phyloP scores from a whole-genome alignment of 2,329 filamentous ascomycete genomes.

The Akanthomyces uredinophilus region DNA sequence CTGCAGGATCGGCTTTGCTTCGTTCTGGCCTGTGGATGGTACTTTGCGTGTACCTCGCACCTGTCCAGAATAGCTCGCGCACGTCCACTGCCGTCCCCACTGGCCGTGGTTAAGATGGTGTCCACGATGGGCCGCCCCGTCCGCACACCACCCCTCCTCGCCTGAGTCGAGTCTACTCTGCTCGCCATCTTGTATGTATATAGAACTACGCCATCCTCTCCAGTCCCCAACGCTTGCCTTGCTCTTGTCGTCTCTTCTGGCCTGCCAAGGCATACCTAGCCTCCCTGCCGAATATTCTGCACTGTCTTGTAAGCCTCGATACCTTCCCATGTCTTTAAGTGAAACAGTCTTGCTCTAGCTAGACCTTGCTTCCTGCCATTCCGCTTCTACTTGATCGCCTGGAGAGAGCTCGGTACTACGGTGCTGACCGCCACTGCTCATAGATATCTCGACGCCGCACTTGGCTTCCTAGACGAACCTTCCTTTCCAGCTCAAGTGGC shows the following conservation, averaged over 20 bases:
- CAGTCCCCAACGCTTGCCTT: neutral
- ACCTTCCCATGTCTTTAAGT: neutral
- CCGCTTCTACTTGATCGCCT: neutral
- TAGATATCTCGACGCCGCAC: conserved; percentile 1
- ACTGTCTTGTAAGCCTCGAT: neutral
- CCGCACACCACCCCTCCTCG: conserved; percentile 10
- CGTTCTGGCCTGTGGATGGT: neutral
- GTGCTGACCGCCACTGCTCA: conserved; percentile 8
- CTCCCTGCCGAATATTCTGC: neutral
- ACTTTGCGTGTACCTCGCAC: conserved; percentile 9
- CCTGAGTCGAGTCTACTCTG: neutral
- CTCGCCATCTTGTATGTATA: conserved; percentile 10
- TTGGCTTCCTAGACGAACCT: neutral
- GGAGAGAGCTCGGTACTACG: neutral
- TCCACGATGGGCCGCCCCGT: conserved; percentile 7
- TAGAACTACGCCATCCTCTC: conserved; percentile 13
- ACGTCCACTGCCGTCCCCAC: conserved; percentile 8
- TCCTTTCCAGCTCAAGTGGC: neutral
- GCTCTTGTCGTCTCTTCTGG: neutral
- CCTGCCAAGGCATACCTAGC: conserved; percentile 1
- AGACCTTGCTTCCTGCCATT: neutral
- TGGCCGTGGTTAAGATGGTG: conserved; percentile 9
- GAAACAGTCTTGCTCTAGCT: neutral
- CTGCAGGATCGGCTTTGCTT: conserved; percentile 3
- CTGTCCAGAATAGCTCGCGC: neutral